A percentile compares a stretch with the other conserved stretches of the same genome.
phyloP scores from a whole-genome alignment of 306 rosid species.

The Trichosanthes truncata region DNA sequence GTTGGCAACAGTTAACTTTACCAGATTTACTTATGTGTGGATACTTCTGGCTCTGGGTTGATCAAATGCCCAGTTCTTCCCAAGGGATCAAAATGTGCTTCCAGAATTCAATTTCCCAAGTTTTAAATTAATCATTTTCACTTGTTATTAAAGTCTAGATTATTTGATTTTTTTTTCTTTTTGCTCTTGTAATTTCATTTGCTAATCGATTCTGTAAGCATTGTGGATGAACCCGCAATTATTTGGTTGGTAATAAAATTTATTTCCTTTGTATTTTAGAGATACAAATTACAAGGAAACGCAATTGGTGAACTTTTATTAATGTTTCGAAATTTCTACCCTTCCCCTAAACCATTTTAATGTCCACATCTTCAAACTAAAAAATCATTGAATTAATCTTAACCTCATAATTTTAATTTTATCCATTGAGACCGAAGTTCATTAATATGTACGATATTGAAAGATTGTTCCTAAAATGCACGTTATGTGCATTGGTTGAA shows the following conservation, averaged over 20 bases:
- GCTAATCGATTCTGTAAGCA: not conserved
- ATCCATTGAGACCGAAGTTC: too few relatives aligned
- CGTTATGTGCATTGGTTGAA: not conserved
- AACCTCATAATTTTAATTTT: too few relatives aligned
- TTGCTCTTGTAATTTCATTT: not conserved
- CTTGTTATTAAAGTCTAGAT: not conserved
- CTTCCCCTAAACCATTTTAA: too few relatives aligned
- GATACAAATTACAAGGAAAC: too few relatives aligned
- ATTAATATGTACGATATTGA: not conserved
- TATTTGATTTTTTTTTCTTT: not conserved
- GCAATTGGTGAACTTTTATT: too few relatives aligned
- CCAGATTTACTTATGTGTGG: constrained; percentile 56
- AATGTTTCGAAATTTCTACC: too few relatives aligned
- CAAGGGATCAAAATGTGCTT: constrained; percentile 28
- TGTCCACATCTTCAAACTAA: too few relatives aligned
- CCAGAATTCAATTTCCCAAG: constrained; percentile 36
- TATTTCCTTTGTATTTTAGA: too few relatives aligned
- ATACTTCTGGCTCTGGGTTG: constrained; percentile 42
- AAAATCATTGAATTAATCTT: too few relatives aligned
- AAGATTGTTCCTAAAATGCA: not conserved
- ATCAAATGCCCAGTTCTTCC: constrained; percentile 60
- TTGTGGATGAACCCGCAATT: not conserved
- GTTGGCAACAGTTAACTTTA: constrained; percentile 39
- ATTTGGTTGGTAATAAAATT: not conserved
- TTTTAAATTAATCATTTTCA: constrained; percentile 16